A percentile compares a stretch with the other conserved stretches of the same genome.
Conservation (phyloP, 768 basidiomycete species). For the Mycena leptocephala region DNA sequence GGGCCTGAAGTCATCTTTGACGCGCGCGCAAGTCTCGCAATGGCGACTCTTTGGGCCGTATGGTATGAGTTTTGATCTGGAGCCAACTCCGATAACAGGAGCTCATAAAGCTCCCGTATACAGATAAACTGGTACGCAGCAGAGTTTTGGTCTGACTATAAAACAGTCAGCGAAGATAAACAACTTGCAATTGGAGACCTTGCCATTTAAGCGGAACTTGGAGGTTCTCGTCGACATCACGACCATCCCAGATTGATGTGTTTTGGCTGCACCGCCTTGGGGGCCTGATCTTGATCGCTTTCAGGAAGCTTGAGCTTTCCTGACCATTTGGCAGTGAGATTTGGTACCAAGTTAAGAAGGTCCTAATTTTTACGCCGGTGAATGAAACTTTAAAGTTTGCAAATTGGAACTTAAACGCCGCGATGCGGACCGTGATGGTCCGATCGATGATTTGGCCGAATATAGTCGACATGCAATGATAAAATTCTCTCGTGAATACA, state of each 20-base stretch:
- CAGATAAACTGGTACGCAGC: not conserved
- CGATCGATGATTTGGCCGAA: too few species aligned
- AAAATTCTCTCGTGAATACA: not conserved
- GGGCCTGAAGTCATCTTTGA: slow-evolving; percentile 8
- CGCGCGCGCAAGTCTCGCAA: slow-evolving; percentile 1
- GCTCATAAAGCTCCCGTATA: slow-evolving; percentile 12
- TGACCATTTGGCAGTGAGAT: too few species aligned
- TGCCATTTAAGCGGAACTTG: not conserved
- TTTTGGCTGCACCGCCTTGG: not conserved
- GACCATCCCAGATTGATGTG: not conserved
- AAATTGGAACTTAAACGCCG: too few species aligned
- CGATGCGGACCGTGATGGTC: too few species aligned
- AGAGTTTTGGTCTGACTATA: not conserved
- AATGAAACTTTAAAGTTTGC: too few species aligned
- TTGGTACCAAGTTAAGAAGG: too few species aligned
- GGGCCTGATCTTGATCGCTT: not conserved
- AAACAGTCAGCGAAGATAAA: not conserved
- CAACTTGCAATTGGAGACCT: not conserved
- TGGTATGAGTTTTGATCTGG: not conserved
- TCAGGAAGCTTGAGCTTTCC: too few species aligned
- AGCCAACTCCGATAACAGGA: not conserved
- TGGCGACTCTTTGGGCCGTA: not conserved
- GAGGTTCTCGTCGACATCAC: not conserved
- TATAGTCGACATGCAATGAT: too few species aligned
- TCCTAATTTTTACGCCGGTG: too few species aligned